Conservation (phyloP, 2,329 filamentous ascomycete genomes). For the Microcyclosporella mali region DNA sequence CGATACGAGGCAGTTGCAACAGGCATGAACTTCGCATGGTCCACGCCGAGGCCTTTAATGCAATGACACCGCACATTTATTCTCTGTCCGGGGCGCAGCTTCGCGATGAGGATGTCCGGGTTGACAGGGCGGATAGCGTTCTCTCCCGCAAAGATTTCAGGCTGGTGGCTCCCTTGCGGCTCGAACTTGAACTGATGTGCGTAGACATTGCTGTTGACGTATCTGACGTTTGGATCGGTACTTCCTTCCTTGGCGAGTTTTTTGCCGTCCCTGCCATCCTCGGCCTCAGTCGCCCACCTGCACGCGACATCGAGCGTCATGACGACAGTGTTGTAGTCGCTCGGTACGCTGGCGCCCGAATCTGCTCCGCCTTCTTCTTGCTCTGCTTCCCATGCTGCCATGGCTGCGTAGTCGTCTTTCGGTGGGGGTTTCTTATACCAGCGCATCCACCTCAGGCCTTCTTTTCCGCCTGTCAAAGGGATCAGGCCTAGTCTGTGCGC, state of each 20-base stretch:
- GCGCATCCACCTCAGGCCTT: constrained; percentile 73
- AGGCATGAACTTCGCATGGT: constrained; percentile 96
- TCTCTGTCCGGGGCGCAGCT: constrained; percentile 83
- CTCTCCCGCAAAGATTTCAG: constrained; percentile 53
- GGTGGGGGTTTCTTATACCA: constrained; percentile 68
- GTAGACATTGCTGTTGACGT: constrained; percentile 68
- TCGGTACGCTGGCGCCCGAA: constrained; percentile 43
- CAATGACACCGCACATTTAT: constrained; percentile 87
- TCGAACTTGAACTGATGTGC: constrained; percentile 60
- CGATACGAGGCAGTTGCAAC: constrained; percentile 93
- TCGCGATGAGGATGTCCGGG: constrained; percentile 89
- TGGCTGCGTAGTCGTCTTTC: constrained; percentile 49
- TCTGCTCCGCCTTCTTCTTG: constrained; percentile 40
- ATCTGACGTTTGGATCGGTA: constrained; percentile 76
- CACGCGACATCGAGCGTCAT: constrained; percentile 73
- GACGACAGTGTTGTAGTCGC: constrained; percentile 81
- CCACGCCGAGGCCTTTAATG: constrained; percentile 85
- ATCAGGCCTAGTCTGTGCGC: constrained; percentile 85
- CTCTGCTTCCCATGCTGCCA: constrained; percentile 34
- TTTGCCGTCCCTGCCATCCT: constrained; percentile 41
- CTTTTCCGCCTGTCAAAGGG: constrained; percentile 72
- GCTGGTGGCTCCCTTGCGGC: constrained; percentile 65
- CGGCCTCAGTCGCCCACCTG: constrained; percentile 57
- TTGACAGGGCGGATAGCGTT: constrained; percentile 71
- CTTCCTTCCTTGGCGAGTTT: constrained; percentile 59